phyloP scores from a whole-genome alignment of 352 stramenopile species.

The Plasmopara muralis region DNA sequence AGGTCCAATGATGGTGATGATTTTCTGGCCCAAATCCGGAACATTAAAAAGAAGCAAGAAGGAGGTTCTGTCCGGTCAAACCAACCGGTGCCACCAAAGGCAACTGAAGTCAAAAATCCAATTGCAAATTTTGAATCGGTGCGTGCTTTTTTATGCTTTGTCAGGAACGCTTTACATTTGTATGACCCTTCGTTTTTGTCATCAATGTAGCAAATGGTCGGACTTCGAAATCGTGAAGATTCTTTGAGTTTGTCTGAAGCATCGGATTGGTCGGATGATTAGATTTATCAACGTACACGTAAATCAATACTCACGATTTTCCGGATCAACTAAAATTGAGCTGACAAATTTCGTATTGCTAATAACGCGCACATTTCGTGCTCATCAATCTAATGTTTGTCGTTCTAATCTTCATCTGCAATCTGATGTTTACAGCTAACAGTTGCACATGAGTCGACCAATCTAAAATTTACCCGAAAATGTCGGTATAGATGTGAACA shows the following conservation, averaged over 20 bases:
- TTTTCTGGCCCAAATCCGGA: constrained; percentile 71
- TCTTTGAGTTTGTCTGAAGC: constrained; percentile 80
- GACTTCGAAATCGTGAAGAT: constrained; percentile 61
- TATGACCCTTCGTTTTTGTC: background rate
- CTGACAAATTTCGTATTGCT: too few relatives aligned
- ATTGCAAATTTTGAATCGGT: constrained; percentile 62
- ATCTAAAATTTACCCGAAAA: too few relatives aligned
- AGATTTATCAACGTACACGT: constrained; percentile 1
- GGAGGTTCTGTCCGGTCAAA: constrained; percentile 28
- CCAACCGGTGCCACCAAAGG: constrained; percentile 27
- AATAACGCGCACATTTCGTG: too few relatives aligned
- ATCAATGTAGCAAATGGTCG: constrained; percentile 69
- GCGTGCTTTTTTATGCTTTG: background rate
- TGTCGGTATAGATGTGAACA: too few relatives aligned
- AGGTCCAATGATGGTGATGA: constrained; percentile 77
- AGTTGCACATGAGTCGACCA: too few relatives aligned
- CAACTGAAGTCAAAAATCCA: constrained; percentile 46
- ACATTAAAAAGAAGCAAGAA: constrained; percentile 80
- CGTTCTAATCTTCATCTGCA: too few relatives aligned
- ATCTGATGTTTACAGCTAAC: too few relatives aligned
- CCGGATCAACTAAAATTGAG: too few relatives aligned
- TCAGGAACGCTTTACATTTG: background rate
- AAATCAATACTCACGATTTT: too few relatives aligned
- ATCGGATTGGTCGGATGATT: constrained; percentile 85
- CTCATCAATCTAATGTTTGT: too few relatives aligned